A percentile compares a stretch with the other conserved stretches of the same genome.
Conservation (phyloP, 768 basidiomycete species). For the Mycena latifolia region DNA sequence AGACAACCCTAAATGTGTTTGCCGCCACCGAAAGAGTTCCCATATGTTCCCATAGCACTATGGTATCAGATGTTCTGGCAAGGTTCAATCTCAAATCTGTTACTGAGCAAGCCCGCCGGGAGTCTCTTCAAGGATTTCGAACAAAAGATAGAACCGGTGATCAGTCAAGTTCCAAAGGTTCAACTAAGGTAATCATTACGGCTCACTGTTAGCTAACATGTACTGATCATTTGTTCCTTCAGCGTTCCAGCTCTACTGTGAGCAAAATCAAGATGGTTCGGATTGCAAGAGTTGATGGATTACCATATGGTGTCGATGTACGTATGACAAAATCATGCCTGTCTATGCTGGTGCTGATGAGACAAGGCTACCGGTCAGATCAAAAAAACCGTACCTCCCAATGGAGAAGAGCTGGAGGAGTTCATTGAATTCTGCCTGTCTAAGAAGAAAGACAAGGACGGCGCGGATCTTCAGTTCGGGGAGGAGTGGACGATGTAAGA, state of each 20-base stretch:
- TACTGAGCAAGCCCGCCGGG: neutral
- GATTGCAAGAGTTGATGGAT: too few relatives aligned
- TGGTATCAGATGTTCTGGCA: neutral
- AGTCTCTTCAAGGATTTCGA: neutral
- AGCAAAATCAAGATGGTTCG: too few relatives aligned
- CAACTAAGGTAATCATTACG: too few relatives aligned
- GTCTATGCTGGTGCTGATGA: too few relatives aligned
- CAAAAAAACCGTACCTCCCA: neutral
- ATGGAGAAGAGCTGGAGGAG: neutral
- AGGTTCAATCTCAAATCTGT: neutral
- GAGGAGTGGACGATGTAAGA: neutral
- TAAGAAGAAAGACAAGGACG: neutral
- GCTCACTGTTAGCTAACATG: too few relatives aligned
- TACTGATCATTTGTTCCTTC: too few relatives aligned
- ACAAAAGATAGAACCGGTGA: too few relatives aligned
- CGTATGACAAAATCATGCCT: too few relatives aligned
- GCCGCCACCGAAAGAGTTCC: neutral
- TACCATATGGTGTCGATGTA: too few relatives aligned
- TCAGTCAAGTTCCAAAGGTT: too few relatives aligned
- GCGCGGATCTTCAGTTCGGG: neutral
- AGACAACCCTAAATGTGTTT: slow-evolving; percentile 2
- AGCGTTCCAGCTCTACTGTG: too few relatives aligned
- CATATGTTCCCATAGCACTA: neutral
- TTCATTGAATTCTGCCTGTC: neutral
- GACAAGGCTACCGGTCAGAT: too few relatives aligned